A percentile compares a stretch with the other conserved stretches of the same genome.
Evolutionary conservation across 352 stramenopile genomes (phyloP).

Genomic region (Phytophthora sp.): DNA sequence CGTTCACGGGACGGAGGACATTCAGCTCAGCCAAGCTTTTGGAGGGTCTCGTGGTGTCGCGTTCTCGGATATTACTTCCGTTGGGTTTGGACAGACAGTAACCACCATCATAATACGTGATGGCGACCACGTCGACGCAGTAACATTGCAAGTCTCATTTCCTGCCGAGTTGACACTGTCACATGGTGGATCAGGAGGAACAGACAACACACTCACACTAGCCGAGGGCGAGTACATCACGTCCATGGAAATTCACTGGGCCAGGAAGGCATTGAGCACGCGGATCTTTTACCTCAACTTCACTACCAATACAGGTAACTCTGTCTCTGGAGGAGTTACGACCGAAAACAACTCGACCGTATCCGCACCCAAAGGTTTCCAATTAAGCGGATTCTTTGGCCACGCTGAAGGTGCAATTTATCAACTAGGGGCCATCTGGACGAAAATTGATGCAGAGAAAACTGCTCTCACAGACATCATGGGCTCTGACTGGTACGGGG

Average conservation of each 20-base stretch:
- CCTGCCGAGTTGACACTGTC: conserved; percentile 9
- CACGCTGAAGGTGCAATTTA: conserved; percentile 1
- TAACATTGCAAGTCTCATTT: conserved; percentile 6
- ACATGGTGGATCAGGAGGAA: conserved; percentile 13
- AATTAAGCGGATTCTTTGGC: conserved; percentile 10
- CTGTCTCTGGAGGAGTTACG: not conserved
- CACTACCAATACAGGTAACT: not conserved
- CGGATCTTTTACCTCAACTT: conserved; percentile 12
- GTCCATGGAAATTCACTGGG: conserved; percentile 24
- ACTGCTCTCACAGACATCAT: conserved; percentile 6
- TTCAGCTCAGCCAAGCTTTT: conserved; percentile 7
- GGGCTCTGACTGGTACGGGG: conserved; percentile 10
- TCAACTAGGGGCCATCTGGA: conserved; percentile 6
- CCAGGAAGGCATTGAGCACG: conserved; percentile 9
- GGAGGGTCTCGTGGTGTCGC: conserved; percentile 3
- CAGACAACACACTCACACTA: conserved; percentile 10
- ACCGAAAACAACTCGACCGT: conserved; percentile 6
- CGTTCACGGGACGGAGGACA: not conserved
- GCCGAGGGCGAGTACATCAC: conserved; percentile 8
- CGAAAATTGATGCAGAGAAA: not conserved
- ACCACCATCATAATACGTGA: conserved; percentile 16
- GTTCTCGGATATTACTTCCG: conserved; percentile 22
- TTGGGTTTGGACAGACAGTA: conserved; percentile 2
- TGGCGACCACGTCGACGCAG: conserved; percentile 9
- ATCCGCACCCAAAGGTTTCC: conserved; percentile 1